Evolutionary conservation across 805 yeast species (phyloP), one percentile per base, ranked within the genome.

Genomic region (Candida railenensis): DNA sequence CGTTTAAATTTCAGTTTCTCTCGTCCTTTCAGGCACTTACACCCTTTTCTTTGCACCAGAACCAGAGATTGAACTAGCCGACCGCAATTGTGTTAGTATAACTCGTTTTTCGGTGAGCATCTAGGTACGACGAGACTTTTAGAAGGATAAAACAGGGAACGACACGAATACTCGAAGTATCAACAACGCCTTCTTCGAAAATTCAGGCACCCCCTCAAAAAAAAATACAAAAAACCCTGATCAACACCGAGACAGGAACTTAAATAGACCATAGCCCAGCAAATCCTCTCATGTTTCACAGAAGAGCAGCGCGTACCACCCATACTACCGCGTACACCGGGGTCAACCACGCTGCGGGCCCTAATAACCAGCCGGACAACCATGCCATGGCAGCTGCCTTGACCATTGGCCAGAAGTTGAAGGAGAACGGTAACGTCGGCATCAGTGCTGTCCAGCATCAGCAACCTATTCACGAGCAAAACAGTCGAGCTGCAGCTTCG

Each of bases 351-450:
- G 50, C 57, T 5, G 62, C 69, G 1, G 68, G 68, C 5, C 52
- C 65, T 4, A 44, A 61, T 14, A 58, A 49, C 43, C 71, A 69
- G 46, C 77, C 77, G 18, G 63, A 56, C 51, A 56, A 62, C 39
- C 58, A 60, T 37, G 77, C 77, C 16, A 55, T 67, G 59, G 77
- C 77, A 3, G 77, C 77, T 3, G 77, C 77, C 1, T 54, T 69
- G 41, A 65, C 75, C 25, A 72, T 72, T 49, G 77, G 77, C 15
- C 58, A 71, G 47, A 54, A 54, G 28, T 50, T 61, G 50, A 61
- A 58, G 45, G 54, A 50, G 8, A 39, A 22, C 16, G 42, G 42
- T 4, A 28, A 40, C 45, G 55, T 14, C 18, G 53, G 50, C 45
- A 54, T 56, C 14, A 50, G 39, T 40, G 2, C 45, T 44, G 3